Base-by-base conservation (phyloP, 78 protist species). In the Isochrysis galbana region DNA sequence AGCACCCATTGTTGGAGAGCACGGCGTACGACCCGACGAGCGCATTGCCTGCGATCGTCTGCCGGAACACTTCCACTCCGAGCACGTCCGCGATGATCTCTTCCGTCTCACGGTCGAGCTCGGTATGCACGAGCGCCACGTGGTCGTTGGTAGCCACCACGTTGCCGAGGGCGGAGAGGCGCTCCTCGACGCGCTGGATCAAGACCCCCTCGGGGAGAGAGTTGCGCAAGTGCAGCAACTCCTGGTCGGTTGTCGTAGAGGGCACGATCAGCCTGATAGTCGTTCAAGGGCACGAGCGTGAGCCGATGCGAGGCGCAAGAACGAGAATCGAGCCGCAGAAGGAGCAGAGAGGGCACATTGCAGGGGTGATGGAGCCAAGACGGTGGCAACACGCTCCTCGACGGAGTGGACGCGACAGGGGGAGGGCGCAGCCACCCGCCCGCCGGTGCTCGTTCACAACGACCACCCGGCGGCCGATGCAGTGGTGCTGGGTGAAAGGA, bases 161-260 rank as follows among this genome's bases (percentile, higher is more conserved):
- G 94, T 99, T 99, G 45, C 99, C 99, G 22, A 99, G 96, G 41
- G 99, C 99, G 1, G 99, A 97, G 26, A 98, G 97, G 5, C 98
- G 93, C 91, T 99, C 99, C 91, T 99, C 99, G 1, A 99, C 96
- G 3, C 95, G 84, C 72, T 89, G 90, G 0, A 98, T 96, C 42
- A 82, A 90, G 23, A 98, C 99, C 0, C 61, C 38, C 51, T 99
- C 99, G 45, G 99, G 99, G 0, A 99, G 98, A 5, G 98, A 78
- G 96, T 99, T 98, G 41, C 99, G 94, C 55, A 99, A 89, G 93
- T 98, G 99, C 91, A 94, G 96, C 55, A 99, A 69, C 96, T 99
- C 99, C 92, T 98, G 99, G 83, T 99, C 99, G 22, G 99, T 97
- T 38, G 98, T 95, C 25, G 98, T 96, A 90, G 67, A 90, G 32